A percentile compares a stretch with the other conserved stretches of the same genome.
Evolutionary conservation across 768 basidiomycete species (phyloP).

Genomic region (Megacollybia marginata): DNA sequence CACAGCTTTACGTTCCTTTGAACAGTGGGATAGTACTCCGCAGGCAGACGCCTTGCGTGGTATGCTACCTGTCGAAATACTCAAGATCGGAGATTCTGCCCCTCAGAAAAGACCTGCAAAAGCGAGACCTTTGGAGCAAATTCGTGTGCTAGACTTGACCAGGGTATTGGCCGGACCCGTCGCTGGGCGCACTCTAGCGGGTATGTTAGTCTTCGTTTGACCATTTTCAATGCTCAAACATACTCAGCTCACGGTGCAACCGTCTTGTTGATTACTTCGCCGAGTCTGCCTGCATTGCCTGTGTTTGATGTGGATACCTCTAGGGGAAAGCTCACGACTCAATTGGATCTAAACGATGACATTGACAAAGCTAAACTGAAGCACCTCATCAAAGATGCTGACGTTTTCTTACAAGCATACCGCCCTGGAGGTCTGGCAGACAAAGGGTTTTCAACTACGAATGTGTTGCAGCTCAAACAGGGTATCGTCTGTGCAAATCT

Average conservation of each 20-base stretch:
- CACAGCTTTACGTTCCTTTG: constrained; percentile 39
- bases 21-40: constrained; percentile 41
- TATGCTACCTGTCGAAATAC: constrained; percentile 34
- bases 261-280: constrained; percentile 48
- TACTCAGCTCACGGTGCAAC: constrained; percentile 48
- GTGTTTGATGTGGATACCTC: constrained; percentile 50
- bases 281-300: constrained; percentile 43
- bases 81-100: constrained; percentile 42
- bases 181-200: constrained; percentile 49
- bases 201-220: constrained; percentile 17
- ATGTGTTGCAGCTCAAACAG: constrained; percentile 23
- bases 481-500: constrained; percentile 25
- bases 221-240: neutral
- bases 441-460: constrained; percentile 40
- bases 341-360: constrained; percentile 39
- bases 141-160: constrained; percentile 52
- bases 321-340: constrained; percentile 55
- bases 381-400: constrained; percentile 30
- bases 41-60: constrained; percentile 34
- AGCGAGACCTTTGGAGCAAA: constrained; percentile 34
- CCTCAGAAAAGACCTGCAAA: constrained; percentile 12
- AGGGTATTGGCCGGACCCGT: constrained; percentile 54
- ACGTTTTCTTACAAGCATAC: constrained; percentile 59
- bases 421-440: constrained; percentile 40
- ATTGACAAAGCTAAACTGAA: constrained; percentile 25